Evolutionary conservation across 2,329 filamentous ascomycete genomes (phyloP).

Genomic region (Gaeumannomyces sp.): DNA sequence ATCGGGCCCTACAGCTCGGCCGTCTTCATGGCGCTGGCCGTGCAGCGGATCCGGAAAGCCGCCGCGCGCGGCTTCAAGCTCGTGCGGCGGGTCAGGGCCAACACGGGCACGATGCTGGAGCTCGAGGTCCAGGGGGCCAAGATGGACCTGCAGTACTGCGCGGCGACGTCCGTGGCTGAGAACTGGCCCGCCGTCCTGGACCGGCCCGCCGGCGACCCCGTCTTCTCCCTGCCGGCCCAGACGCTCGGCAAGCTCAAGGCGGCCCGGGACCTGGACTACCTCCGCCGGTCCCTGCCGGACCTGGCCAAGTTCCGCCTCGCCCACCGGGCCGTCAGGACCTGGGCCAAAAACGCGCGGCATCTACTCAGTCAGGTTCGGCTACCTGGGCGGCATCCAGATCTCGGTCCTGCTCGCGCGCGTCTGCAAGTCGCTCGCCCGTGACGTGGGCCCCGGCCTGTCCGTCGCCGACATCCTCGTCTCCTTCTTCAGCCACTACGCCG

Average conservation of each 20-base stretch:
- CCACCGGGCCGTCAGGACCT: constrained; percentile 54
- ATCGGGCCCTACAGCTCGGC: constrained; percentile 55
- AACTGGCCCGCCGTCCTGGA: constrained; percentile 42
- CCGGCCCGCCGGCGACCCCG: constrained; percentile 42
- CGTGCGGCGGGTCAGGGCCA: constrained; percentile 51
- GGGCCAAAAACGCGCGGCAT: constrained; percentile 57
- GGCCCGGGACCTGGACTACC: constrained; percentile 54
- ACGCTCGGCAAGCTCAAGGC: constrained; percentile 59
- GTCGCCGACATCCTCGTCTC: constrained; percentile 46
- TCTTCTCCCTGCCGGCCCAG: constrained; percentile 49
- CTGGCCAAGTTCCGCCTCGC: constrained; percentile 50
- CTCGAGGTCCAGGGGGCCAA: constrained; percentile 51
- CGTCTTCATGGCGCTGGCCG: constrained; percentile 55
- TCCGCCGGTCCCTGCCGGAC: constrained; percentile 54
- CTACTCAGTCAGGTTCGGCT: constrained; percentile 60
- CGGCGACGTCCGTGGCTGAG: constrained; percentile 48
- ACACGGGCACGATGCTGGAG: constrained; percentile 58
- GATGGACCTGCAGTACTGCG: constrained; percentile 62
- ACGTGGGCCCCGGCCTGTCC: constrained; percentile 25
- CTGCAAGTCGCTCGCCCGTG: constrained; percentile 44
- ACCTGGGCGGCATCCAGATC: constrained; percentile 59
- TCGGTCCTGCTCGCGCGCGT: constrained; percentile 54
- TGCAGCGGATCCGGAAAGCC: constrained; percentile 46
- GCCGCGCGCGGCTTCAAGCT: constrained; percentile 35
- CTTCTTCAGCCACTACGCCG: constrained; percentile 59